phyloP scores from a whole-genome alignment of 1,139 yeast species.

The Pichia sp. region DNA sequence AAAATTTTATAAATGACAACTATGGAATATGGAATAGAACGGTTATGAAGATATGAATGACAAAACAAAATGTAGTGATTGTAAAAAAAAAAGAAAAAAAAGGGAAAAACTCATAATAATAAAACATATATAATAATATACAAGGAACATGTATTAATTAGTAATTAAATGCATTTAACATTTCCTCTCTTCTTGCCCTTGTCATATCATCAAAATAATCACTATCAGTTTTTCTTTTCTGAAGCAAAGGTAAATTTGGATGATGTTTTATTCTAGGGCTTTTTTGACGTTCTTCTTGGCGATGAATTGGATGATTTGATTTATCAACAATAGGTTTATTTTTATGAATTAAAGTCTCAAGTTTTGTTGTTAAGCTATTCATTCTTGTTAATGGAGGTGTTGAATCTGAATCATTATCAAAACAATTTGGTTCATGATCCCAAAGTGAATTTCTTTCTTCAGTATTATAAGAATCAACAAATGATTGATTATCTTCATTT shows the following conservation, averaged over 20 bases:
- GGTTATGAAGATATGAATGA: too few relatives aligned
- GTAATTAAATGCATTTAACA: slow-evolving; percentile 15
- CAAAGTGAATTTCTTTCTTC: neutral
- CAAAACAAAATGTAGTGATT: too few relatives aligned
- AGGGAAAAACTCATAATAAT: too few relatives aligned
- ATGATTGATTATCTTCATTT: neutral
- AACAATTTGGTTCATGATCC: neutral
- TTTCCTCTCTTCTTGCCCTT: slow-evolving; percentile 12
- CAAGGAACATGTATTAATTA: neutral
- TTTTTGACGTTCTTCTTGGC: slow-evolving; percentile 7
- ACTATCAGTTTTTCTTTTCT: neutral
- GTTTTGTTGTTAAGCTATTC: slow-evolving; percentile 2
- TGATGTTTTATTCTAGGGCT: slow-evolving; percentile 4
- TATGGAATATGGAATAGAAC: too few relatives aligned
- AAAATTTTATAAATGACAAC: too few relatives aligned
- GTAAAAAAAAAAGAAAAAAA: neutral
- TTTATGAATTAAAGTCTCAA: slow-evolving; percentile 6
- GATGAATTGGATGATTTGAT: slow-evolving; percentile 7
- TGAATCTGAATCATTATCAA: neutral
- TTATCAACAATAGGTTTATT: slow-evolving; percentile 4
- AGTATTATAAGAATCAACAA: neutral
- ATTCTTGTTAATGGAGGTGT: slow-evolving; percentile 4
- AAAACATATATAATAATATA: neutral
- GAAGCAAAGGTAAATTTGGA: slow-evolving; percentile 9
- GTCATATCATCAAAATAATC: slow-evolving; percentile 14